phyloP scores from a whole-genome alignment of 2,329 filamentous ascomycete genomes.

The Cryphonectria japonica region DNA sequence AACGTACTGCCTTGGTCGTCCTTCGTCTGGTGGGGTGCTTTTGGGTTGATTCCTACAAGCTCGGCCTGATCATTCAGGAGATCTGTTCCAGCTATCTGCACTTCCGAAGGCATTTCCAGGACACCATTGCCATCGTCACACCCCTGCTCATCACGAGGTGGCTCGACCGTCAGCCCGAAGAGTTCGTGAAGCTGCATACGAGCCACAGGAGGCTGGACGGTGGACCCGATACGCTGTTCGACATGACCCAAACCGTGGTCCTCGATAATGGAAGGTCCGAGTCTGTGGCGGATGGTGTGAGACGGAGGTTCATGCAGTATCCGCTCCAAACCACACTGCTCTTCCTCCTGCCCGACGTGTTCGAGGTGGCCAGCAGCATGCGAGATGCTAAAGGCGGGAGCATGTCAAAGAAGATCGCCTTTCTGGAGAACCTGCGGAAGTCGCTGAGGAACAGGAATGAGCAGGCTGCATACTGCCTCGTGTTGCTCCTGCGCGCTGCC shows the following conservation, averaged over 20 bases:
- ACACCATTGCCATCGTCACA: slow-evolving; percentile 64
- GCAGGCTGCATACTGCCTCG: slow-evolving; percentile 67
- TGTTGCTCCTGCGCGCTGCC: slow-evolving; percentile 64
- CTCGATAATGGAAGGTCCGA: slow-evolving; percentile 28
- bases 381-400: slow-evolving; percentile 64
- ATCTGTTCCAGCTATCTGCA: slow-evolving; percentile 69
- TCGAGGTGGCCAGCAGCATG: slow-evolving; percentile 70
- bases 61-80: slow-evolving; percentile 66
- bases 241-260: slow-evolving; percentile 64
- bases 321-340: slow-evolving; percentile 66
- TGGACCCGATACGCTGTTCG: slow-evolving; percentile 68
- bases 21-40: slow-evolving; percentile 65
- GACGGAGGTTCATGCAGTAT: slow-evolving; percentile 59
- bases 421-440: slow-evolving; percentile 67
- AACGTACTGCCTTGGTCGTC: slow-evolving; percentile 55
- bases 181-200: slow-evolving; percentile 67
- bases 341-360: slow-evolving; percentile 69
- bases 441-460: slow-evolving; percentile 67
- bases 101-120: slow-evolving; percentile 66
- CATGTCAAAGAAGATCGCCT: slow-evolving; percentile 68
- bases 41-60: slow-evolving; percentile 66
- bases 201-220: slow-evolving; percentile 65
- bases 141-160: slow-evolving; percentile 67
- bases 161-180: slow-evolving; percentile 66
- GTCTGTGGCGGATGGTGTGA: slow-evolving; percentile 53